Evolutionary conservation across 805 yeast species (phyloP).

Genomic region (Kodamaea fukazawae): DNA sequence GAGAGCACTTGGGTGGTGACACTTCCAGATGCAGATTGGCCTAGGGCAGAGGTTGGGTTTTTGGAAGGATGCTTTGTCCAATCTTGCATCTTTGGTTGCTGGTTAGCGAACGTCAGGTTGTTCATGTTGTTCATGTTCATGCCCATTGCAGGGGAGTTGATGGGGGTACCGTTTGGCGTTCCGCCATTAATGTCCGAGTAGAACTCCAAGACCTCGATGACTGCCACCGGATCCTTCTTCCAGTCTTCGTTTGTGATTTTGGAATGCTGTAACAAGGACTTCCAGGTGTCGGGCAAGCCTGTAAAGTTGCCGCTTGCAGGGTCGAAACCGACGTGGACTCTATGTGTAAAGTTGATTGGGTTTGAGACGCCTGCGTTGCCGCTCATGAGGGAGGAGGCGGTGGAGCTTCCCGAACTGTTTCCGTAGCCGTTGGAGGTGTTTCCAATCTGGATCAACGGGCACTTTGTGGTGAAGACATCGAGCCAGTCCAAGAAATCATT

Average conservation of each 20-base stretch:
- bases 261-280: conserved; percentile 52
- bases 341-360: conserved; percentile 93
- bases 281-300: conserved; percentile 59
- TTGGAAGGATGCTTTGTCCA: conserved; percentile 38
- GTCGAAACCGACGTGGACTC: conserved; percentile 85
- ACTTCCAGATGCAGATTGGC: conserved; percentile 4
- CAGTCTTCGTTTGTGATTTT: conserved; percentile 61
- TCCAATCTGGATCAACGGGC: conserved; percentile 54
- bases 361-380: conserved; percentile 64
- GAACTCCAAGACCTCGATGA: conserved; percentile 57
- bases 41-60: not conserved
- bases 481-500: conserved; percentile 86
- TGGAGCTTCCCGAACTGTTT: conserved; percentile 4
- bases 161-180: conserved; percentile 27
- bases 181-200: conserved; percentile 49
- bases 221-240: conserved; percentile 63
- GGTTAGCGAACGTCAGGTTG: conserved; percentile 5
- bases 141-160: conserved; percentile 23
- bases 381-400: conserved; percentile 9
- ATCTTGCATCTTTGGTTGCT: conserved; percentile 33
- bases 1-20: conserved; percentile 6
- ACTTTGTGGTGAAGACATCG: conserved; percentile 77
- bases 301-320: conserved; percentile 65
- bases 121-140: conserved; percentile 23
- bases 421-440: conserved; percentile 10